A percentile compares a stretch with the other conserved stretches of the same genome.
These are phyloP conservation scores for Zychaea mexicana DNA, from an alignment of 371 early-diverging fungal genomes.

Conservation along the genomic window DNA sequence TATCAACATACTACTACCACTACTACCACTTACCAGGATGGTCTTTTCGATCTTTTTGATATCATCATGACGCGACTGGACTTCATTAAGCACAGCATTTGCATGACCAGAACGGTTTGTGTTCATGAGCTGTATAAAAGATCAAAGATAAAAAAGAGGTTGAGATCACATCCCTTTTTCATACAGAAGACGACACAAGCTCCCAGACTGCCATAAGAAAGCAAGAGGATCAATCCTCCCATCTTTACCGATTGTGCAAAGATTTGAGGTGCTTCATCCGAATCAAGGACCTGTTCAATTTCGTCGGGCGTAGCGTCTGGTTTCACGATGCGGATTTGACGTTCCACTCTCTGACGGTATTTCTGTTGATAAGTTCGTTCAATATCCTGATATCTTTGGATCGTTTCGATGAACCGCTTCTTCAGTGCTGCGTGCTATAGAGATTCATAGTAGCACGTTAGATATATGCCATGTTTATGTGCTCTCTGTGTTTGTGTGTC, in stretches of 20 bases:
- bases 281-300: conserved; percentile 74
- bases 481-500: background rate
- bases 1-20: too few species aligned
- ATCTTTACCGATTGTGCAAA: conserved; percentile 81
- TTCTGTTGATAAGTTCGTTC: conserved; percentile 83
- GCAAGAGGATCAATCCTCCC: background rate
- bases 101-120: conserved; percentile 82
- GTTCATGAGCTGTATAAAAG: conserved; percentile 61
- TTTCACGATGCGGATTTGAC: conserved; percentile 86
- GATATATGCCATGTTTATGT: background rate
- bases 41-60: conserved; percentile 87
- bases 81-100: conserved; percentile 77
- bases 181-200: too few species aligned
- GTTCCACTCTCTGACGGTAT: conserved; percentile 82
- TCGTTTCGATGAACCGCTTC: conserved; percentile 81
- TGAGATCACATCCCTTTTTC: too few species aligned
- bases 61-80: conserved; percentile 87
- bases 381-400: conserved; percentile 80
- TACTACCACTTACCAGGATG: conserved; percentile 58
- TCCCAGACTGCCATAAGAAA: too few species aligned
- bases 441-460: too few species aligned
- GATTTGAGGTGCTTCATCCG: conserved; percentile 73
- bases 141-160: too few species aligned
- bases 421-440: conserved; percentile 72
- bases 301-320: conserved; percentile 87